A percentile compares a stretch with the other conserved stretches of the same genome.
These are phyloP conservation scores for Fistulifera solaris DNA, from an alignment of 108 stramenopile species.

Conservation along the genomic window DNA sequence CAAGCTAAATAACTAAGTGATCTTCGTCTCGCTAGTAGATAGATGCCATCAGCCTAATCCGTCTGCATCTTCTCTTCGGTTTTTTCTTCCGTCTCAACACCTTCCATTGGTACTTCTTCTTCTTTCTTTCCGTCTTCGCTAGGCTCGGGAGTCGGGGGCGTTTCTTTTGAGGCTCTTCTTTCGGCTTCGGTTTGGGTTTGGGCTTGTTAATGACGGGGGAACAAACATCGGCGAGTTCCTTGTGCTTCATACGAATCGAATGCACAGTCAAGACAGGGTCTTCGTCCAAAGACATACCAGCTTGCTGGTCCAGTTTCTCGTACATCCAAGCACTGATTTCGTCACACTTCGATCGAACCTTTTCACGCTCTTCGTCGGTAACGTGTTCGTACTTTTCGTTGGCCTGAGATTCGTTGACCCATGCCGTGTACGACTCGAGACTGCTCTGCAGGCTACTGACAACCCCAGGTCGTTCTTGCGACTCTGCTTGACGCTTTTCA, in stretches of 20 bases:
- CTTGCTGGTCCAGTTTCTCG: constrained; percentile 89
- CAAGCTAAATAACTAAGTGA: too few species aligned
- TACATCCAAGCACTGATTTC: constrained; percentile 86
- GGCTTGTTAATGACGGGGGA: constrained; percentile 92
- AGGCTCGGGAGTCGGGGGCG: constrained; percentile 32
- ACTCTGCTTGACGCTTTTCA: constrained; percentile 75
- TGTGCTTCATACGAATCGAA: constrained; percentile 58
- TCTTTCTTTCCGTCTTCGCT: constrained; percentile 31
- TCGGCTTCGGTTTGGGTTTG: constrained; percentile 68
- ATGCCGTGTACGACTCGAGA: constrained; percentile 76
- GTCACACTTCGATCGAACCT: constrained; percentile 61
- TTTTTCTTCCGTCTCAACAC: constrained; percentile 53
- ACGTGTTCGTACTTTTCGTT: constrained; percentile 85
- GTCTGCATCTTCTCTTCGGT: too few species aligned
- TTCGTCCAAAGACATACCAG: constrained; percentile 39
- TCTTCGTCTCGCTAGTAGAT: too few species aligned
- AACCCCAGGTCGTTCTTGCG: constrained; percentile 57
- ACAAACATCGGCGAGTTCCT: constrained; percentile 51
- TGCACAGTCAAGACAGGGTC: constrained; percentile 80
- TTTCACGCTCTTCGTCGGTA: constrained; percentile 79
- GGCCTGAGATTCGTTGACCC: constrained; percentile 65
- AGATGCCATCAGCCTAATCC: too few species aligned
- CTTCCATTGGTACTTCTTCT: constrained; percentile 33
- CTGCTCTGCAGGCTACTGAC: constrained; percentile 60
- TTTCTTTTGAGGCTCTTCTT: constrained; percentile 39